phyloP scores from a whole-genome alignment of 2,329 filamentous ascomycete genomes.

The Diaporthe batatas region DNA sequence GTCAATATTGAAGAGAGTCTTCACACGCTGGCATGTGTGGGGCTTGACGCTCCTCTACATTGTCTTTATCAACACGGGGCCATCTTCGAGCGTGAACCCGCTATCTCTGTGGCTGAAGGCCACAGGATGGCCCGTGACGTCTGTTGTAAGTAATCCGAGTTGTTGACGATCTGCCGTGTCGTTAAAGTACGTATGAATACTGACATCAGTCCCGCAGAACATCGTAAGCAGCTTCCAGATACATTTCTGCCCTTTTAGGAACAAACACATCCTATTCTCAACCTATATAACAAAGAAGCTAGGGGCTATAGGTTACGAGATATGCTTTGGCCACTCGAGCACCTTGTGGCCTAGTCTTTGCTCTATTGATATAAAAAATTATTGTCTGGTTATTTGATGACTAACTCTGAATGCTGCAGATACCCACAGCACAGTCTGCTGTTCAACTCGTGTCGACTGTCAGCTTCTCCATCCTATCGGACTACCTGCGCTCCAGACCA shows the following conservation, averaged over 20 bases:
- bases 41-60: slow-evolving; percentile 54
- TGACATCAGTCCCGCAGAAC: slow-evolving; percentile 49
- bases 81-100: slow-evolving; percentile 52
- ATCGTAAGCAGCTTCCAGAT: slow-evolving; percentile 44
- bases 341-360: too few relatives aligned
- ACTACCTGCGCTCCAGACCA: slow-evolving; percentile 55
- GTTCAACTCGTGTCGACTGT: slow-evolving; percentile 63
- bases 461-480: slow-evolving; percentile 66
- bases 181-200: background rate
- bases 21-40: slow-evolving; percentile 54
- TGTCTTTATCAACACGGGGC: slow-evolving; percentile 54
- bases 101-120: slow-evolving; percentile 57
- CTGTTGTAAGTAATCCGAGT: slow-evolving; percentile 55
- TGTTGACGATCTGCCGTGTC: background rate
- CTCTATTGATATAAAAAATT: too few relatives aligned
- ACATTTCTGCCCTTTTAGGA: too few relatives aligned
- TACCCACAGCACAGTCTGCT: slow-evolving; percentile 58
- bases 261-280: too few relatives aligned
- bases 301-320: too few relatives aligned
- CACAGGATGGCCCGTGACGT: slow-evolving; percentile 58
- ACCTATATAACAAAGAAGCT: too few relatives aligned
- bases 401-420: slow-evolving; percentile 41
- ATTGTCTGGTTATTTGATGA: too few relatives aligned
- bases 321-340: too few relatives aligned
- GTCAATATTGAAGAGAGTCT: slow-evolving; percentile 42